These are phyloP conservation scores for Priceomyces fermenticarens DNA, from an alignment of 805 yeast species.

Conservation along the genomic window DNA sequence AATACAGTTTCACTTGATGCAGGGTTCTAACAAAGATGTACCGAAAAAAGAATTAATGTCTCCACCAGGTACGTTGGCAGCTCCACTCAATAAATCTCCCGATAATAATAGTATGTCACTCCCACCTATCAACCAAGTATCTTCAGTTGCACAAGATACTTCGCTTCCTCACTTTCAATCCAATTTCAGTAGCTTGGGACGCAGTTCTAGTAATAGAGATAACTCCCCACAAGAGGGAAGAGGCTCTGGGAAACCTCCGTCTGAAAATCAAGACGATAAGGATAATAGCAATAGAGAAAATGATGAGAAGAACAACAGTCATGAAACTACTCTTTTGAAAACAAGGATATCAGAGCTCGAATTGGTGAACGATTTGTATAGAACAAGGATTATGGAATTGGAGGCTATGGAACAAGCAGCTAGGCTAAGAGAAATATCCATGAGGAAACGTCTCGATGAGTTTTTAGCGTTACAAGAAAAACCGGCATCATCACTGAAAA, in stretches of 20 bases:
- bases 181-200: slow-evolving; percentile 8
- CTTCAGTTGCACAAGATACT: slow-evolving; percentile 13
- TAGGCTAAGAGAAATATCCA: slow-evolving; percentile 45
- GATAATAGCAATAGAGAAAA: slow-evolving; percentile 6
- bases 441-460: slow-evolving; percentile 50
- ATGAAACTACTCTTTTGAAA: slow-evolving; percentile 45
- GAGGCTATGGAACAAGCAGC: slow-evolving; percentile 66
- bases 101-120: slow-evolving; percentile 13
- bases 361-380: slow-evolving; percentile 82
- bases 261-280: slow-evolving; percentile 11
- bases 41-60: slow-evolving; percentile 6
- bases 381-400: slow-evolving; percentile 77
- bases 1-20: slow-evolving; percentile 36
- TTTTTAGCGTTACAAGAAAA: slow-evolving; percentile 26
- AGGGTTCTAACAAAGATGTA: slow-evolving; percentile 1
- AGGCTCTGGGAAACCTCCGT: slow-evolving; percentile 4
- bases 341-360: slow-evolving; percentile 87
- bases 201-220: slow-evolving; percentile 7
- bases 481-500: slow-evolving; percentile 17
- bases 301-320: slow-evolving; percentile 9
- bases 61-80: slow-evolving; percentile 15
- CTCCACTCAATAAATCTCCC: slow-evolving; percentile 18
- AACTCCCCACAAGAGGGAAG: slow-evolving; percentile 2
- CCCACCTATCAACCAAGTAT: slow-evolving; percentile 25
- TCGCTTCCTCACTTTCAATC: slow-evolving; percentile 26